phyloP scores from a whole-genome alignment of 441 rosid species.

The Eutrema salsugineum region DNA sequence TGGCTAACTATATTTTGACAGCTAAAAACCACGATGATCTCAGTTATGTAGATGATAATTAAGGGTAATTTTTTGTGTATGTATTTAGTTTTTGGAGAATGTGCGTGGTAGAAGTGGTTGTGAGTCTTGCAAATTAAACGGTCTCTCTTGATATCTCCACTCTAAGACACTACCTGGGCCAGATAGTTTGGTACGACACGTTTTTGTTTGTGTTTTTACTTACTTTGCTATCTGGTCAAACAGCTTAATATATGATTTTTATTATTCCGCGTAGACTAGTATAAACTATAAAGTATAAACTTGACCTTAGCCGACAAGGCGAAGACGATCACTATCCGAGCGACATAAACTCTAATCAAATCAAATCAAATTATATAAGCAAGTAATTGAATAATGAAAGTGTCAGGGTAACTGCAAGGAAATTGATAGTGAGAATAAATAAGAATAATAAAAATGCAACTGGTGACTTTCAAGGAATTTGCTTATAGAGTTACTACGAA shows the following conservation, averaged over 20 bases:
- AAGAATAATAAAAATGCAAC: not conserved
- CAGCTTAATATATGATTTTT: not conserved
- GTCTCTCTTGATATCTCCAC: not conserved
- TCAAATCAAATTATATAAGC: not conserved
- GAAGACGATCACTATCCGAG: not conserved
- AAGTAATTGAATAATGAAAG: not conserved
- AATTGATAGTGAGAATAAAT: not conserved
- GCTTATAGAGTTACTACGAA: not conserved
- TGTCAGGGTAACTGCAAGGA: not conserved
- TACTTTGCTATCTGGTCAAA: not conserved
- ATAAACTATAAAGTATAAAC: not conserved
- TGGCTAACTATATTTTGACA: not conserved
- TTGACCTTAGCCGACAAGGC: conserved; percentile 19
- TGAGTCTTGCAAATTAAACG: not conserved
- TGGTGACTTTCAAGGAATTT: conserved; percentile 5
- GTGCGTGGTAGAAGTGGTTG: not conserved
- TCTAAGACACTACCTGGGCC: not conserved
- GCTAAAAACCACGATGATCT: not conserved
- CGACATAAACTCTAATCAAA: not conserved
- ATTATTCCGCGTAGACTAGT: not conserved
- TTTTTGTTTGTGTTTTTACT: not conserved
- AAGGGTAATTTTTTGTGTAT: conserved; percentile 3
- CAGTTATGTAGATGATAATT: not conserved
- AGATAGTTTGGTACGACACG: not conserved
- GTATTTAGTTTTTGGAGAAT: not conserved